phyloP scores from a whole-genome alignment of 1,139 yeast species.

The Hansenula sp. region DNA sequence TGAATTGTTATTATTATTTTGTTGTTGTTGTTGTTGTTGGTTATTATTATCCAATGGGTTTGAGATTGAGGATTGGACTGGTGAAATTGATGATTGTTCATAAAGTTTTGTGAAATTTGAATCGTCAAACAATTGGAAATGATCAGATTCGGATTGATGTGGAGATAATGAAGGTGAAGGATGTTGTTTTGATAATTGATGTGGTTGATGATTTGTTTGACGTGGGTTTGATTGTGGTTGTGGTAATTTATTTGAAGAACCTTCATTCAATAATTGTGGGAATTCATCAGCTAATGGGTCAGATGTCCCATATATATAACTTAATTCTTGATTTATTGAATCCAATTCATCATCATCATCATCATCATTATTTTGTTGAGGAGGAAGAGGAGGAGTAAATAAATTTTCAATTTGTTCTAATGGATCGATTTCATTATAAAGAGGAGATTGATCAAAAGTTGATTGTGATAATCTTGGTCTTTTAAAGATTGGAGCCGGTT shows the following conservation, averaged over 20 bases:
- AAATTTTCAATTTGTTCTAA: slow-evolving; percentile 4
- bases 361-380: too few relatives aligned
- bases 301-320: background rate
- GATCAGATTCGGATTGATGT: background rate
- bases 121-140: background rate
- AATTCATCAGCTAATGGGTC: background rate
- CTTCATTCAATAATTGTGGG: background rate
- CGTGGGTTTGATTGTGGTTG: background rate
- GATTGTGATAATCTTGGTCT: slow-evolving; percentile 2
- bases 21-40: background rate
- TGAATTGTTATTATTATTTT: background rate
- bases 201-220: background rate
- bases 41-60: background rate
- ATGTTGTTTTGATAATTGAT: slow-evolving; percentile 1
- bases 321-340: background rate
- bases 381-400: background rate
- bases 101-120: background rate
- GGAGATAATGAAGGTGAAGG: background rate
- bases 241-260: background rate
- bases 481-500: background rate
- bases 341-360: background rate
- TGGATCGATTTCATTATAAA: slow-evolving; percentile 15
- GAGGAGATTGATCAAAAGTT: slow-evolving; percentile 16
- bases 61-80: background rate
- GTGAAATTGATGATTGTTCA: background rate